Conservation (phyloP, 2,329 filamentous ascomycete species). For the Aspergillus brunneoviolaceus region DNA sequence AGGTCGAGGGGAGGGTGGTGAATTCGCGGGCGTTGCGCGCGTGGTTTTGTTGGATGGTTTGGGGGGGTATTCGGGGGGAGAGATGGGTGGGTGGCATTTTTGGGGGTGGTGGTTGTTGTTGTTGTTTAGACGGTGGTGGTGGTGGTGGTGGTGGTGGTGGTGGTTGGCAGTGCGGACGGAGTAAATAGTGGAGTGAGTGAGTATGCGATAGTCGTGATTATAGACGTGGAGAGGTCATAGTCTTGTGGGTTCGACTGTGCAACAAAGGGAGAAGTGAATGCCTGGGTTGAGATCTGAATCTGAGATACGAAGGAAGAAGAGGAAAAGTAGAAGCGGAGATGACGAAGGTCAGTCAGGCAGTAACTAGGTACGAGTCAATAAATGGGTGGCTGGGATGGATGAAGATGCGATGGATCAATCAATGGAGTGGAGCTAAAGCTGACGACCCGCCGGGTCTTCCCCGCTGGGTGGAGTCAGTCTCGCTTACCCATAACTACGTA, state of each 20-base stretch:
- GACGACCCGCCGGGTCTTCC: too few relatives aligned
- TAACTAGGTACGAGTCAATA: neutral
- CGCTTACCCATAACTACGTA: too few relatives aligned
- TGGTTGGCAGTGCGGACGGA: neutral
- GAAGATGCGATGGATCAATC: neutral
- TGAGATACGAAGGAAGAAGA: neutral
- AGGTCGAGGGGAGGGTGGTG: slow-evolving; percentile 56
- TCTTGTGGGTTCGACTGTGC: neutral
- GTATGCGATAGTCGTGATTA: neutral
- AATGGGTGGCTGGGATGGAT: neutral
- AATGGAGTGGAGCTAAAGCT: too few relatives aligned
- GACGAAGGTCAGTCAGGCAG: neutral
- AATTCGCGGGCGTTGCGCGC: neutral
- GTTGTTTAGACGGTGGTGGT: neutral
- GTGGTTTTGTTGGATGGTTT: slow-evolving; percentile 3
- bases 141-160: neutral
- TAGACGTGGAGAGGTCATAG: neutral
- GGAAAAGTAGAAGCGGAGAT: neutral
- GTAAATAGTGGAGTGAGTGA: neutral
- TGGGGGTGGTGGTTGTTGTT: neutral
- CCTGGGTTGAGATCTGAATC: too few relatives aligned
- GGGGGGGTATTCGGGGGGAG: neutral
- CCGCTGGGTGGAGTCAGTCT: too few relatives aligned
- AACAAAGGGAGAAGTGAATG: too few relatives aligned
- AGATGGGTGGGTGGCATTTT: neutral